Conservation (phyloP, 208 protist species). For the Lotmaria passim region DNA sequence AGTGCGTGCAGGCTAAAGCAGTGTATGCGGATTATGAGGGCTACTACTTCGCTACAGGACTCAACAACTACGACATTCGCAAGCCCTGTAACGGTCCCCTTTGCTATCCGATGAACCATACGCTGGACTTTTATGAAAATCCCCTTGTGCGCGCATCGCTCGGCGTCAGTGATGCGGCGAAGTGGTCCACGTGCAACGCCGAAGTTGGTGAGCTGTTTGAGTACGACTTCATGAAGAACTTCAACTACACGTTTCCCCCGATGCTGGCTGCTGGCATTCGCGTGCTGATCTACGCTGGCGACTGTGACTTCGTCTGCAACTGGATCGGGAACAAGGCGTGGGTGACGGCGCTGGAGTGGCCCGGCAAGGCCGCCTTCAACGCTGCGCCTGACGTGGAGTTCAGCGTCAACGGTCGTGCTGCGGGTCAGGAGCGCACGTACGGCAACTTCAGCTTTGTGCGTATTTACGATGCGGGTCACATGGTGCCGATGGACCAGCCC, state of each 20-base stretch:
- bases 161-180: too few species aligned
- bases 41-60: constrained; percentile 1
- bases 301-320: constrained; percentile 93
- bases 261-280: constrained; percentile 66
- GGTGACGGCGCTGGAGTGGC: constrained; percentile 75
- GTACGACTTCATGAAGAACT: constrained; percentile 70
- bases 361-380: constrained; percentile 58
- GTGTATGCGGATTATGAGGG: neutral
- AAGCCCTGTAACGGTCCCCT: constrained; percentile 48
- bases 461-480: constrained; percentile 83
- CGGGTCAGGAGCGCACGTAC: constrained; percentile 36
- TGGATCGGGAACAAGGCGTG: constrained; percentile 90
- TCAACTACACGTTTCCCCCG: constrained; percentile 58
- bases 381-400: constrained; percentile 37
- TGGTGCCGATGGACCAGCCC: constrained; percentile 90
- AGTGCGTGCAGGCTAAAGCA: neutral
- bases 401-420: constrained; percentile 22
- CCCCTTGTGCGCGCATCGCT: too few species aligned
- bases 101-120: constrained; percentile 83
- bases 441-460: constrained; percentile 77
- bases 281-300: constrained; percentile 92
- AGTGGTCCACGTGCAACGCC: constrained; percentile 51
- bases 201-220: constrained; percentile 54
- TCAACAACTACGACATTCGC: constrained; percentile 89
- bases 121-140: constrained; percentile 38